phyloP scores from a whole-genome alignment of 768 basidiomycete species.

The Tricholoma furcatifolium region DNA sequence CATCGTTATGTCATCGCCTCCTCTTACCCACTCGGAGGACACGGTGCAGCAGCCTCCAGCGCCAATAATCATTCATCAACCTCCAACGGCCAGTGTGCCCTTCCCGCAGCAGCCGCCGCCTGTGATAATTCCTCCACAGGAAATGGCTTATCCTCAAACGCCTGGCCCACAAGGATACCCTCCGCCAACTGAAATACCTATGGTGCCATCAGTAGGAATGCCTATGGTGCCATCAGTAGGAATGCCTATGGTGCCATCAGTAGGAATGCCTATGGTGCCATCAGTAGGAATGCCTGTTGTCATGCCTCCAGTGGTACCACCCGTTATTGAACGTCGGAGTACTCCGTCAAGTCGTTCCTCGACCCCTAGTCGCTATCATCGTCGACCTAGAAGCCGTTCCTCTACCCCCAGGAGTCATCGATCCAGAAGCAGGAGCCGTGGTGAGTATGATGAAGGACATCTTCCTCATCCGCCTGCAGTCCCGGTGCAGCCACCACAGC shows the following conservation, averaged over 20 bases:
- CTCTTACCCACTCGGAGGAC: background rate
- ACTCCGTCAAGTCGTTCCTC: background rate
- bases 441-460: background rate
- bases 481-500: background rate
- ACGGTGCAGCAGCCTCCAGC: slow-evolving; percentile 4
- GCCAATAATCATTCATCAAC: slow-evolving; percentile 10
- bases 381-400: no score
- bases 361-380: background rate
- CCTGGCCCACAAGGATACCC: background rate
- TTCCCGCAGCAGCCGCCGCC: background rate
- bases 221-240: background rate
- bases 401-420: slow-evolving; percentile 2
- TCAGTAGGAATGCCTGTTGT: no score
- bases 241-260: background rate
- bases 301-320: background rate
- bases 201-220: background rate
- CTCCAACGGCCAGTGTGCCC: background rate
- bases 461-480: background rate
- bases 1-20: slow-evolving; percentile 1
- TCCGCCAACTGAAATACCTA: background rate
- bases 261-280: no score
- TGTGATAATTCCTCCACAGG: background rate
- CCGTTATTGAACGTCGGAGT: background rate
- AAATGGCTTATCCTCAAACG: background rate
- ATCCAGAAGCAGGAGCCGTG: background rate